Base-by-base conservation (phyloP, 2,329 filamentous ascomycete genomes). In the Sordariomycetes sp. region DNA sequence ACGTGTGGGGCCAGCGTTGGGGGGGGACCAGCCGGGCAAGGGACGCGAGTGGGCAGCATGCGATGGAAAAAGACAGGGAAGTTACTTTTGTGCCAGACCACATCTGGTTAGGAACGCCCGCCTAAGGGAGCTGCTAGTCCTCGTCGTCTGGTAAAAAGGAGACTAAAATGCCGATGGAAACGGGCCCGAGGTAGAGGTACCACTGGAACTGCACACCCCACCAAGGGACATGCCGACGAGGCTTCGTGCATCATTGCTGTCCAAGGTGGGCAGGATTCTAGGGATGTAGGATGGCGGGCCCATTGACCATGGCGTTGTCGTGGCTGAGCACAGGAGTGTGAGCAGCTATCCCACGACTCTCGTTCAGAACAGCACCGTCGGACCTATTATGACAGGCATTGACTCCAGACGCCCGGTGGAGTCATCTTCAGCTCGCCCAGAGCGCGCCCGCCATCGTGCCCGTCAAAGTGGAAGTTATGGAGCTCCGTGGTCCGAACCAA, bases 1-100 rank as follows among this genome's bases (percentile, higher is more conserved):
- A 52, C 35, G 55, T 24, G 55, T 57, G 55, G 55, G 50, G 55
- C 55, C 24, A 22, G 39, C 39, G 6, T 55, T 45, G 39, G 39
- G 39, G 36, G 36, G 36, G 45, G 45, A 20, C n/a, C 45, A 50
- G 20, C n/a, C 22, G 20, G 54, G 42, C 25, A 50, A 22, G 42
- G 39, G 42, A 56, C 39, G 54, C 12, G 42, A 36, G 54, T 56
- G 34, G 45, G 35, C 39, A 28, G 22, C n/a, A 50, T 50, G 45
- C 25, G 28, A 12, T 25, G 54, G 17, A 24, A 35, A 35, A 36
- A 36, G 50, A 42, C 39, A 48, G 13, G 34, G 25, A 36, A 50
- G 39, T 50, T 20, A 50, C 20, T 50, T 24, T 50, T 22, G 8
- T 50, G 45, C 20, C 45, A 50, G 22, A 24, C 45, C 22, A 22